phyloP scores from a whole-genome alignment of 306 rosid species.

The Prunus mira region DNA sequence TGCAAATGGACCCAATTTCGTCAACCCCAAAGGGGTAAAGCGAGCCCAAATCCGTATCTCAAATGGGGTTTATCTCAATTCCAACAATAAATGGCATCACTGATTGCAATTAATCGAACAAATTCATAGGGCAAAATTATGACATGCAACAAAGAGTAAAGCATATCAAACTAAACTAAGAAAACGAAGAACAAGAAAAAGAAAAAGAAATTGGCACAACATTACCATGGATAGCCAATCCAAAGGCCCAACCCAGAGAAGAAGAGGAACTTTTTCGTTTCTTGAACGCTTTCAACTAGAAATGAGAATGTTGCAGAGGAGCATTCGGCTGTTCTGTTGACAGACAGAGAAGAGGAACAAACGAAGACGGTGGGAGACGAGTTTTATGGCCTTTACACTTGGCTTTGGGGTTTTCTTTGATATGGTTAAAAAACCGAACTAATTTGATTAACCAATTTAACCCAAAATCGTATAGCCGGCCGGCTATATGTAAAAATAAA shows the following conservation, averaged over 20 bases:
- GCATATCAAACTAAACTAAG: neutral
- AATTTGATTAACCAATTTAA: too few relatives aligned
- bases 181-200: neutral
- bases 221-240: neutral
- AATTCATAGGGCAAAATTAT: neutral
- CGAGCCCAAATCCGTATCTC: neutral
- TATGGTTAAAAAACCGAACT: too few relatives aligned
- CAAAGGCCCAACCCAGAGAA: neutral
- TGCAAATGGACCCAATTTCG: neutral
- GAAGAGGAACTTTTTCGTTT: neutral
- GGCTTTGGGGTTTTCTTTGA: too few relatives aligned
- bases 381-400: slow-evolving; percentile 1
- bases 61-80: neutral
- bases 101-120: neutral
- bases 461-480: too few relatives aligned
- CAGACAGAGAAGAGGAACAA: neutral
- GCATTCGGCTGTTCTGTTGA: slow-evolving; percentile 1
- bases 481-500: too few relatives aligned
- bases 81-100: slow-evolving; percentile 6
- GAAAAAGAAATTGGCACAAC: neutral
- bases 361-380: neutral
- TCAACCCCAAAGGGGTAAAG: neutral
- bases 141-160: slow-evolving; percentile 1
- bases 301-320: slow-evolving; percentile 1
- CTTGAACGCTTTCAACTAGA: neutral